Conservation (phyloP, 345 rosid species). For the Dipteronia dyeriana region DNA sequence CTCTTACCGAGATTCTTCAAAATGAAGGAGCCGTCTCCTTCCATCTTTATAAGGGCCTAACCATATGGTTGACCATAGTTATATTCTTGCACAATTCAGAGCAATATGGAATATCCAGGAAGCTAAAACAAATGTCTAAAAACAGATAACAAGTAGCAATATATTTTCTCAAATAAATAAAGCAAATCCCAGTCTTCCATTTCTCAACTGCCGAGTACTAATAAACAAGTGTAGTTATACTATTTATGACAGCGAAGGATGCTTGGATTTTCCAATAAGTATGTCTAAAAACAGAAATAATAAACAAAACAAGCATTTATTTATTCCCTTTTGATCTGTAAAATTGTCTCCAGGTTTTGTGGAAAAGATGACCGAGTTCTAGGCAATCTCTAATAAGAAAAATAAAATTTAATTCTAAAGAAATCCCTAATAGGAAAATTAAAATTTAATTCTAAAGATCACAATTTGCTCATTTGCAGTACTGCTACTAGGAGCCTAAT, state of each 20-base stretch:
- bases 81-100: slow-evolving; percentile 13
- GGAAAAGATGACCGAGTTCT: neutral
- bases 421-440: neutral
- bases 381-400: neutral
- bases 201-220: slow-evolving; percentile 3
- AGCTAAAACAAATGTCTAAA: slow-evolving; percentile 8
- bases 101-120: neutral
- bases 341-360: neutral
- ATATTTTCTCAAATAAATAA: no score
- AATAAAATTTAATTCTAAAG: neutral
- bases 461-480: neutral
- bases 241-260: neutral
- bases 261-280: neutral
- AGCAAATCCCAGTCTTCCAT: neutral
- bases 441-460: neutral
- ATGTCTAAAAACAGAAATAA: neutral
- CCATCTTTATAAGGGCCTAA: slow-evolving; percentile 73
- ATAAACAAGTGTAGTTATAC: neutral
- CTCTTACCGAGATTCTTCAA: slow-evolving; percentile 70
- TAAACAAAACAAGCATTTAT: neutral
- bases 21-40: slow-evolving; percentile 56
- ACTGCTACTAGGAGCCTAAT: neutral
- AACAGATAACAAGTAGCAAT: slow-evolving; percentile 13
- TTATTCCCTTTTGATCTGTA: neutral
- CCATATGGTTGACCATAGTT: slow-evolving; percentile 15